These are phyloP conservation scores for Starmera amethionina DNA, from an alignment of 805 yeast species.

Conservation along the genomic window DNA sequence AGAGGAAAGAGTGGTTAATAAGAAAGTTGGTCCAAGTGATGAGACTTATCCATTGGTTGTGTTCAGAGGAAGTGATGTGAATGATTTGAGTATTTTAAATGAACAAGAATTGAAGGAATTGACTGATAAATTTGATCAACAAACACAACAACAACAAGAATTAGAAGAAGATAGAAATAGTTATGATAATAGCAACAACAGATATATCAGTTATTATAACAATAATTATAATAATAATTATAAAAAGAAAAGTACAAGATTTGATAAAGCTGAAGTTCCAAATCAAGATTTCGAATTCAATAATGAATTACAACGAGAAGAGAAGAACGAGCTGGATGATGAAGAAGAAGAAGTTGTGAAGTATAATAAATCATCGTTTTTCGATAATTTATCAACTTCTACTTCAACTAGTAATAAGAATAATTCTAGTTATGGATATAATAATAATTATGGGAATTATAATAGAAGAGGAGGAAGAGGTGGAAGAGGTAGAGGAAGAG, in stretches of 20 bases:
- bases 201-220: slow-evolving; percentile 3
- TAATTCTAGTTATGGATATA: background rate
- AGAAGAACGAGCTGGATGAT: slow-evolving; percentile 7
- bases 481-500: background rate
- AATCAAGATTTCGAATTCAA: slow-evolving; percentile 68
- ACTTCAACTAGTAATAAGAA: slow-evolving; percentile 17
- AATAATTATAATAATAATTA: slow-evolving; percentile 1
- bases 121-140: slow-evolving; percentile 7
- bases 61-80: slow-evolving; percentile 87
- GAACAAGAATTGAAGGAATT: slow-evolving; percentile 23
- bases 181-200: slow-evolving; percentile 2
- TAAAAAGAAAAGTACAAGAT: slow-evolving; percentile 3
- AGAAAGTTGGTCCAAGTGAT: slow-evolving; percentile 65
- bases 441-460: background rate
- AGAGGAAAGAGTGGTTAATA: slow-evolving; percentile 74
- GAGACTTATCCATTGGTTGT: slow-evolving; percentile 66
- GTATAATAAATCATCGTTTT: slow-evolving; percentile 77
- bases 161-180: slow-evolving; percentile 6
- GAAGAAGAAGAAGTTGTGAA: slow-evolving; percentile 31
- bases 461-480: background rate
- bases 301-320: slow-evolving; percentile 34
- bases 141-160: slow-evolving; percentile 8
- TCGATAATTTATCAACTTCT: slow-evolving; percentile 75
- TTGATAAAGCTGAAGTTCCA: slow-evolving; percentile 28
- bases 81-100: slow-evolving; percentile 79